Conservation (phyloP, 2,329 filamentous ascomycete species). For the Pseudogymnoascus sp. region DNA sequence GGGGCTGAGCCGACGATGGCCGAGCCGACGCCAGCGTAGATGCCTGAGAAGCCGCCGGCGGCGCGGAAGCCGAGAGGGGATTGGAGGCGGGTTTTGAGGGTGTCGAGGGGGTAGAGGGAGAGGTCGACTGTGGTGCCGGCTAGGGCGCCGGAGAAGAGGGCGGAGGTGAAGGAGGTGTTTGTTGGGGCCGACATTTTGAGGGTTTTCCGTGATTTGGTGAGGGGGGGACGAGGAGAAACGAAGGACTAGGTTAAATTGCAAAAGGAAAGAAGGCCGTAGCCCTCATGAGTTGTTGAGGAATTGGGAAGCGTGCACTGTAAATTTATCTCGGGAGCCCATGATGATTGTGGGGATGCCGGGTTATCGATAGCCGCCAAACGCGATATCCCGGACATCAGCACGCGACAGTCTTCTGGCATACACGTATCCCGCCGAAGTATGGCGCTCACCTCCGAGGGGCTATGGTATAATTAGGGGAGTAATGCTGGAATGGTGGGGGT, state of each 20-base stretch:
- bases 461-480: background rate
- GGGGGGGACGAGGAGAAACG: background rate
- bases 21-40: conserved; percentile 87
- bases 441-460: background rate
- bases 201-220: background rate
- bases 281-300: conserved; percentile 5
- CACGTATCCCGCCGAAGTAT: background rate
- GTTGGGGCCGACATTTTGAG: conserved; percentile 15
- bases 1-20: conserved; percentile 87
- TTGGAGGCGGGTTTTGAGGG: conserved; percentile 94
- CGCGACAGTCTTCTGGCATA: background rate
- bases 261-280: conserved; percentile 1
- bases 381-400: conserved; percentile 8
- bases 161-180: conserved; percentile 45
- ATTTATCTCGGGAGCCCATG: conserved; percentile 6
- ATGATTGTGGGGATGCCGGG: background rate
- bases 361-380: conserved; percentile 9
- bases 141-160: conserved; percentile 72
- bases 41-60: conserved; percentile 78
- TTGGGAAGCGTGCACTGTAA: background rate
- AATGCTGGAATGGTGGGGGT: conserved; percentile 5
- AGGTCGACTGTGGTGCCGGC: conserved; percentile 96
- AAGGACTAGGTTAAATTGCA: background rate
- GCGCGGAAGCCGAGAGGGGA: conserved; percentile 68
- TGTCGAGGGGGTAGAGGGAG: conserved; percentile 95